These are phyloP conservation scores for Leishmania arabica DNA, from an alignment of 208 protist genomes.

Conservation along the genomic window DNA sequence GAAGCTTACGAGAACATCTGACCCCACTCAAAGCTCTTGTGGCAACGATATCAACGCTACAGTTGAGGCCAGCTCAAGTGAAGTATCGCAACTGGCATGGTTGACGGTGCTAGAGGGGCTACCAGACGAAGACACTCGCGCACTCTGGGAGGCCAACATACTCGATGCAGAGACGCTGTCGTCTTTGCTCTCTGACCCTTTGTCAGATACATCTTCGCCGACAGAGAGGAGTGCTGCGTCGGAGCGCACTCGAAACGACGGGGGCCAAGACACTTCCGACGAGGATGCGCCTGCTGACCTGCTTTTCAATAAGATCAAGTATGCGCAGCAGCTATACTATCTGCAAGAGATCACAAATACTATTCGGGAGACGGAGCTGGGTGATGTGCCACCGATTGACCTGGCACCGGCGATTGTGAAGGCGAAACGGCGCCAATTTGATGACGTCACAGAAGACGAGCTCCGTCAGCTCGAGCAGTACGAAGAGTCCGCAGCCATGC, in stretches of 20 bases:
- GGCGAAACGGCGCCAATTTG: slow-evolving; percentile 46
- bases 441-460: slow-evolving; percentile 58
- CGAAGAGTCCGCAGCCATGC: slow-evolving; percentile 43
- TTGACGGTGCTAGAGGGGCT: slow-evolving; percentile 51
- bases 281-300: neutral
- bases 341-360: slow-evolving; percentile 48
- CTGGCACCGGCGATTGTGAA: slow-evolving; percentile 63
- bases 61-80: neutral
- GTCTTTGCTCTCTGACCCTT: slow-evolving; percentile 13
- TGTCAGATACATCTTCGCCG: too few species aligned
- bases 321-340: slow-evolving; percentile 42
- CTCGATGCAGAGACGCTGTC: slow-evolving; percentile 49
- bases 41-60: neutral
- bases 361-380: slow-evolving; percentile 29
- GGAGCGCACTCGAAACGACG: neutral
- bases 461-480: slow-evolving; percentile 60
- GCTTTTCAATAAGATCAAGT: slow-evolving; percentile 38
- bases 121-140: slow-evolving; percentile 44
- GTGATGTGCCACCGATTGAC: slow-evolving; percentile 50
- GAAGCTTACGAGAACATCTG: neutral
- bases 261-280: neutral
- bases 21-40: neutral
- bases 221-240: neutral
- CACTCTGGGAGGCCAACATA: slow-evolving; percentile 52
- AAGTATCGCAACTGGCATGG: slow-evolving; percentile 43